Evolutionary conservation across 2,329 filamentous ascomycete genomes (phyloP), one percentile per base, ranked within the genome.

Genomic region (Colletotrichum tamarilloi): DNA sequence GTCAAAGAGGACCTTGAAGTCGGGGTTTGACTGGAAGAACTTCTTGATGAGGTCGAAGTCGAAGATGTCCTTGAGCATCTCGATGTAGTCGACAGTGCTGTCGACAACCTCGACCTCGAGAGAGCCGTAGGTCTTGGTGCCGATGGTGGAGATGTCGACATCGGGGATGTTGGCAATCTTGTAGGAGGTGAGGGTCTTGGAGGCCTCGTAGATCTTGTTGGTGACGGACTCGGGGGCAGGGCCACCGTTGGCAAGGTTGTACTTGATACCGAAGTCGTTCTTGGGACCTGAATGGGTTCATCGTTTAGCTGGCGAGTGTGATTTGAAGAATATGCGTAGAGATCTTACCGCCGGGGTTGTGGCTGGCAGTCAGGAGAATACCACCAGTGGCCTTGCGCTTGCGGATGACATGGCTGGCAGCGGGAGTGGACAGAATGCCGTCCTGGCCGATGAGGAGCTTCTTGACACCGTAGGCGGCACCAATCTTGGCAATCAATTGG

Each of bases 191-290:
- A 99, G 89, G 76, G 89, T 92, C 89, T 98, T 98, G 78, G 96
- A 96, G 74, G 92, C 91, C 79, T 96, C 94, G 87, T 91, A 98
- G 83, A 99, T 98, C 88, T 97, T 98, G 91, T 99, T 97, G 77
- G 97, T 99, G 77, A 99, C 94, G 67, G 94, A 93, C 85, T 99
- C 97, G 72, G 97, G 97, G 69, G 97, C 97, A 56, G 97, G 97
- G 69, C 95, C 97, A 79, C 97, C 97, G 81, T 99, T 98, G 83
- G 95, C 89, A 73, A 99, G 89, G 89, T 99, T 99, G 91, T 99
- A 99, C 88, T 99, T 99, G 92, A 99, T 99, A 79, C 97, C 97
- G 80, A 99, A 99, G 85, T 99, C 97, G 82, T 97, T 93, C 78
- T 91, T 93, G 75, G 97, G 97, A 64, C 95, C 95, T 97, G 78